These are phyloP conservation scores for Colletotrichum endophyticum DNA, from an alignment of 2,329 filamentous ascomycete species.

Conservation along the genomic window DNA sequence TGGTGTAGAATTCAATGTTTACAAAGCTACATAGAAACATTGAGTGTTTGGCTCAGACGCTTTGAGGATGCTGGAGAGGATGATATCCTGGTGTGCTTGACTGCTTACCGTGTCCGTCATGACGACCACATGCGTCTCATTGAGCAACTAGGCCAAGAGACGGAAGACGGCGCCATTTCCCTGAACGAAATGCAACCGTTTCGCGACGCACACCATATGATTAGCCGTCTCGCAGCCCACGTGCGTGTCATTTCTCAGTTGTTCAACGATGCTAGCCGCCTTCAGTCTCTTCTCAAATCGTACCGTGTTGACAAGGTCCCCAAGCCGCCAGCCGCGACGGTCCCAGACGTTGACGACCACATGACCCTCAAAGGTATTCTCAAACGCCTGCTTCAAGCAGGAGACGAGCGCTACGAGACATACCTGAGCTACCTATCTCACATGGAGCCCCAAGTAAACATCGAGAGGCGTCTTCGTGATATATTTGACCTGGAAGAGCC, in stretches of 20 bases:
- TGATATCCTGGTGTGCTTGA: not conserved
- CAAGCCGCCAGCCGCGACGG: constrained; percentile 1
- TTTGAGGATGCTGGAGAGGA: not conserved
- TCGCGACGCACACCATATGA: constrained; percentile 37
- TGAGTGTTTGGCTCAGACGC: not conserved
- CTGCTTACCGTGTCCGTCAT: not conserved
- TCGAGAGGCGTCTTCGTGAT: constrained; percentile 27
- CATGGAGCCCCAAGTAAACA: constrained; percentile 31
- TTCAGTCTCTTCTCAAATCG: constrained; percentile 28
- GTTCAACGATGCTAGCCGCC: constrained; percentile 31
- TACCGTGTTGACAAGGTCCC: constrained; percentile 27
- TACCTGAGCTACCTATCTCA: constrained; percentile 20
- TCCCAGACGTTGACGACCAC: constrained; percentile 29
- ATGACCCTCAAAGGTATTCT: constrained; percentile 35
- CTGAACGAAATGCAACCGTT: constrained; percentile 23
- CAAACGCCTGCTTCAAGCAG: constrained; percentile 30
- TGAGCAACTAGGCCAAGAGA: not conserved
- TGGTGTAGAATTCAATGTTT: too few species aligned
- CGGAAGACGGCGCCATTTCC: not conserved
- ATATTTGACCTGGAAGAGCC: constrained; percentile 25
- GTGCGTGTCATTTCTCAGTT: constrained; percentile 42
- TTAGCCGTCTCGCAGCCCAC: constrained; percentile 51
- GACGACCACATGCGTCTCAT: constrained; percentile 8
- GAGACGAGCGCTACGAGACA: constrained; percentile 5
- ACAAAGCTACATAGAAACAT: too few species aligned